Conservation (phyloP, 352 stramenopile genomes). For the Plasmopara viticola region DNA sequence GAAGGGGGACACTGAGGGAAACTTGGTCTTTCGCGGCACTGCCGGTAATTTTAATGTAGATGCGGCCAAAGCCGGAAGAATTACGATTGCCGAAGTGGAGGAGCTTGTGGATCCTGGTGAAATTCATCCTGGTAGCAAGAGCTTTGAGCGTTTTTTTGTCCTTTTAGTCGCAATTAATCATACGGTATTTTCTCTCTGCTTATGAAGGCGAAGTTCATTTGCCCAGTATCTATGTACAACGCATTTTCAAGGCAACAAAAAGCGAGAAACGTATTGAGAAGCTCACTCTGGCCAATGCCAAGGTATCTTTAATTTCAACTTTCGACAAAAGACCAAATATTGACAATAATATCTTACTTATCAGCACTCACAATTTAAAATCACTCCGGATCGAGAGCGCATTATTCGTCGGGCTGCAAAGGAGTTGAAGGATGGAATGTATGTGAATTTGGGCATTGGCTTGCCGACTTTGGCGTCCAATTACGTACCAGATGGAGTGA, state of each 20-base stretch:
- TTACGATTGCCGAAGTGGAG: conserved; percentile 94
- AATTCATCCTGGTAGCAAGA: conserved; percentile 70
- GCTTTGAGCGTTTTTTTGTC: background rate
- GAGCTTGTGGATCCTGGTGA: conserved; percentile 91
- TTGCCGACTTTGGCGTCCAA: conserved; percentile 94
- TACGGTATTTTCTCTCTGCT: background rate
- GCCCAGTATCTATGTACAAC: conserved; percentile 93
- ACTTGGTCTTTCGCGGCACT: conserved; percentile 95
- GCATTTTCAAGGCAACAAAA: conserved; percentile 87
- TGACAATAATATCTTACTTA: background rate
- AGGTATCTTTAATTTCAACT: background rate
- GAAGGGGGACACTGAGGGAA: conserved; percentile 94
- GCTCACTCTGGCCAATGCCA: conserved; percentile 78
- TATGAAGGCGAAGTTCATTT: conserved; percentile 89
- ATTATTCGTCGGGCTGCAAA: conserved; percentile 92
- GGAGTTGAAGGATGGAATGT: conserved; percentile 92
- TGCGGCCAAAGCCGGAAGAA: conserved; percentile 88
- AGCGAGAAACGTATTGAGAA: conserved; percentile 94
- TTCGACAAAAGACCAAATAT: background rate
- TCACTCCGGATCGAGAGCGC: conserved; percentile 76
- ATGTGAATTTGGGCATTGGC: conserved; percentile 96
- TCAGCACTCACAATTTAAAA: conserved; percentile 48
- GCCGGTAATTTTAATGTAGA: conserved; percentile 96
- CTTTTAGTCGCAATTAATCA: background rate
- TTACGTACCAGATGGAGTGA: conserved; percentile 91